Base-by-base conservation (phyloP, 768 basidiomycete genomes). In the Gelatoporia subvermispora region DNA sequence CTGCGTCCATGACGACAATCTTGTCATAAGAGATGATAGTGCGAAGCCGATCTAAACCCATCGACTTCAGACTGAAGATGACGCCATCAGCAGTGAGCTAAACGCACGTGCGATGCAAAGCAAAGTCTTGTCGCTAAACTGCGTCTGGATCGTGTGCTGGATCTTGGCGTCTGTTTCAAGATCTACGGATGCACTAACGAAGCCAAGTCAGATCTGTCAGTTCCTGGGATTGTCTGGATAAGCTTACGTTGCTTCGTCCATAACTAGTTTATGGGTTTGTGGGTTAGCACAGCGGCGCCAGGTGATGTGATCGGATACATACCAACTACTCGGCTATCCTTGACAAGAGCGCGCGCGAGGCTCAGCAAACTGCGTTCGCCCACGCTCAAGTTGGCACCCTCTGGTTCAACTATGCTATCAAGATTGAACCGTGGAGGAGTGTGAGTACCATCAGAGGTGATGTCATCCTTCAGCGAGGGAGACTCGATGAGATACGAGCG, bases 1-100 rank as follows among this genome's bases (percentile, higher is more conserved):
- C 85, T 18, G 75, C 72, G 49, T 83, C 79, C 56, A 88, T 73
- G 8, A 88, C 85, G 35, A 85, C 68, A 40, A 88, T 82, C 20
- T 79, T 69, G 61, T 91, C 85, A 56, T 87, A 87, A 11, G 66
- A 65, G 49, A 75, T 60, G 53, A 80, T 77, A 1, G 79, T 82
- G 45, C 73, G 65, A 22, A 80, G 62, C n/a, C 79, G 73, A 58
- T 79, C 62, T 65, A 22, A 8, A 16, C 8, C n/a, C 35, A 23
- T 25, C 23, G 24, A 37, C 35, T n/a, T 16, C 24, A 25, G 21
- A 35, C 9, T 35, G 35, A 3, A n/a, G n/a, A n/a, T n/a, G n/a
- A 16, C 21, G 17, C 13, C 28, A 11, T 35, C 15, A 8, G 13
- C 10, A 21, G 13, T 20, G 34, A 11, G 11, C 5, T 1, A 28